Base-by-base conservation (phyloP, 2,329 filamentous ascomycete genomes). In the Claviceps quebecensis region DNA sequence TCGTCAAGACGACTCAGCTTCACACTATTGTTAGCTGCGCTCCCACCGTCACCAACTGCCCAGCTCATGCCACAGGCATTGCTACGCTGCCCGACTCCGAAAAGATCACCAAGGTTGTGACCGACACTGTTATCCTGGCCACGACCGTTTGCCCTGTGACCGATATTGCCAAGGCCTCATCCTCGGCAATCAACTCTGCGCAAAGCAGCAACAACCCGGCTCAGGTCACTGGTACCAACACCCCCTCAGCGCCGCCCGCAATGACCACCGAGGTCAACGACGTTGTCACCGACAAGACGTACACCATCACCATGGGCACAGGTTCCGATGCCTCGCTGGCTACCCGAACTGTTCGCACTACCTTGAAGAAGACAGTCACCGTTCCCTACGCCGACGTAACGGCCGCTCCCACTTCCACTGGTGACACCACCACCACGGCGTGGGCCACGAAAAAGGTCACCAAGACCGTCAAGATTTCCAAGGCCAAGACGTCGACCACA, bases 21-120 rank as follows among this genome's bases (percentile, higher is more conserved):
- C 67, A 74, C 55, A 81, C 77, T 64, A 69, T 80, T 66, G 80
- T 72, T 59, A 78, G 74, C 53, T 81, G 77, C 63, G 74, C 69
- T 55, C 68, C 77, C 52, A 75, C 72, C 52, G 71, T 78, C 61
- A 78, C 76, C 65, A 68, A 79, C 77, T 81, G 78, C 66, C 69
- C 69, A 51, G 64, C 48, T 52, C 50, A 60, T 53, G 46, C 61
- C 55, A 61, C 64, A 22, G 65, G 58, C 49, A 59, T 67, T 49
- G 63, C 63, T 49, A 58, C 60, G 53, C 59, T 71, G 46, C 66
- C 69, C 53, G 63, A 65, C 56, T 57, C 60, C 14, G 63, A 68
- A 55, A 64, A 62, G 59, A 54, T 58, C 49, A 61, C 62, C 52
- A 54, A 60, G 50, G 57, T 65, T 47, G 62, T 67, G 53, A 72